Evolutionary conservation across 352 stramenopile species (phyloP).

Genomic region (Globisporangium abappressorium): DNA sequence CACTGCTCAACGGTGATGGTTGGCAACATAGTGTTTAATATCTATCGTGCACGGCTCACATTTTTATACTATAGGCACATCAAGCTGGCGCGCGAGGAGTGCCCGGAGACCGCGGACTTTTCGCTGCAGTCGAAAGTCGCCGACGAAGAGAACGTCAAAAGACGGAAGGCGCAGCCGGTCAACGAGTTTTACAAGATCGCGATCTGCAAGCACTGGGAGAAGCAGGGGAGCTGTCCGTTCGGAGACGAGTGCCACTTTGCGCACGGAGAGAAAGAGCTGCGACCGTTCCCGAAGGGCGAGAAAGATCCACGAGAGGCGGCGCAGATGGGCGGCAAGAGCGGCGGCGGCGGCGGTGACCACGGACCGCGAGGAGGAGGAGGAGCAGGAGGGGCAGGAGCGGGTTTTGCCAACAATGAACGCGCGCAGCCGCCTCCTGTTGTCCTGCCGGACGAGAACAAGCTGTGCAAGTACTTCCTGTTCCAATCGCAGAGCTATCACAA

Average conservation of each 20-base stretch:
- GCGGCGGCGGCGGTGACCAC: slow-evolving; percentile 16
- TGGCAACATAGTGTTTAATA: neutral
- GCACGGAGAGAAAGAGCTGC: slow-evolving; percentile 92
- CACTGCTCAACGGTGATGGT: neutral
- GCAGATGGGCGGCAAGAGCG: slow-evolving; percentile 12
- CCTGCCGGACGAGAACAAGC: slow-evolving; percentile 70
- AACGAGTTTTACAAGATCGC: slow-evolving; percentile 98
- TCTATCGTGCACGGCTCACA: neutral
- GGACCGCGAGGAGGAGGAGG: slow-evolving; percentile 6
- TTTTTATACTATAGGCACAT: slow-evolving; percentile 75
- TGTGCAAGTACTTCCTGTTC: slow-evolving; percentile 82
- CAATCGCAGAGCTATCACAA: slow-evolving; percentile 83
- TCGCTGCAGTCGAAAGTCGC: slow-evolving; percentile 88
- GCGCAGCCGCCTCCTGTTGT: slow-evolving; percentile 21
- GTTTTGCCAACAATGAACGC: neutral
- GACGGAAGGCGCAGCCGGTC: slow-evolving; percentile 80
- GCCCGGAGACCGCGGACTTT: slow-evolving; percentile 93
- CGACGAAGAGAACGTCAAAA: slow-evolving; percentile 89
- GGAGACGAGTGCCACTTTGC: slow-evolving; percentile 97
- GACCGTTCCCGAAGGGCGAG: slow-evolving; percentile 81
- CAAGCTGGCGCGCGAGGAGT: slow-evolving; percentile 90
- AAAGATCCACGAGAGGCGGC: slow-evolving; percentile 39
- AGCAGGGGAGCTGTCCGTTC: slow-evolving; percentile 95
- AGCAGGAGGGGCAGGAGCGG: slow-evolving; percentile 3
- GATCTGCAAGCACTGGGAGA: slow-evolving; percentile 97